A percentile compares a stretch with the other conserved stretches of the same genome.
phyloP scores from a whole-genome alignment of 2,329 filamentous ascomycete genomes.

The Colletotrichum sp. region DNA sequence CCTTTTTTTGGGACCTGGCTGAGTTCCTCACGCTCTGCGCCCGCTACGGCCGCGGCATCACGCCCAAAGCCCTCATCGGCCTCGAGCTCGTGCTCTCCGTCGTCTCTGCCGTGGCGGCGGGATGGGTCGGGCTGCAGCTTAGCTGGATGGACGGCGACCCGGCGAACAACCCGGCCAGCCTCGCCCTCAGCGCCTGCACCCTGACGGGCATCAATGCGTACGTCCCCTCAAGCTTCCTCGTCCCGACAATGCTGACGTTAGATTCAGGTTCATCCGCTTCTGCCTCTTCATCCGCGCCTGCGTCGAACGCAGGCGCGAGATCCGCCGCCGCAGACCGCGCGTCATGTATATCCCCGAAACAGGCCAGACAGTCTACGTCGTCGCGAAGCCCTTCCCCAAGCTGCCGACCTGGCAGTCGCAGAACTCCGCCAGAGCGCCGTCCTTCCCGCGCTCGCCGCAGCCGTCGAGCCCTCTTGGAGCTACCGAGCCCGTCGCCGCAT shows the following conservation, averaged over 20 bases:
- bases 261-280: constrained; percentile 24
- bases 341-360: constrained; percentile 27
- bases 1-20: constrained; percentile 27
- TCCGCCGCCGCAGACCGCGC: constrained; percentile 20
- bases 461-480: background rate
- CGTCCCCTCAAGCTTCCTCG: background rate
- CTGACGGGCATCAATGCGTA: constrained; percentile 5
- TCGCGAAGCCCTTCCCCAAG: constrained; percentile 22
- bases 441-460: background rate
- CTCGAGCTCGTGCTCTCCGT: constrained; percentile 28
- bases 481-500: background rate
- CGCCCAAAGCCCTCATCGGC: constrained; percentile 30
- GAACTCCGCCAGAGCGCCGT: background rate
- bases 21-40: constrained; percentile 29
- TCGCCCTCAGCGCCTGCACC: background rate
- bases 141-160: background rate
- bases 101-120: background rate
- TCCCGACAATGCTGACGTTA: background rate
- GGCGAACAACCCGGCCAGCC: background rate
- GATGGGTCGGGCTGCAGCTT: background rate
- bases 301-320: constrained; percentile 24
- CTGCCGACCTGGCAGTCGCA: background rate
- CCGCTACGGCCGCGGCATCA: constrained; percentile 28
- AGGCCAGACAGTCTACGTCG: constrained; percentile 25
- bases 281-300: constrained; percentile 32